Evolutionary conservation across 176 grass and related monocot genomes (phyloP), one percentile per base, ranked within the genome.

Genomic region (Oryza meyeriana): DNA sequence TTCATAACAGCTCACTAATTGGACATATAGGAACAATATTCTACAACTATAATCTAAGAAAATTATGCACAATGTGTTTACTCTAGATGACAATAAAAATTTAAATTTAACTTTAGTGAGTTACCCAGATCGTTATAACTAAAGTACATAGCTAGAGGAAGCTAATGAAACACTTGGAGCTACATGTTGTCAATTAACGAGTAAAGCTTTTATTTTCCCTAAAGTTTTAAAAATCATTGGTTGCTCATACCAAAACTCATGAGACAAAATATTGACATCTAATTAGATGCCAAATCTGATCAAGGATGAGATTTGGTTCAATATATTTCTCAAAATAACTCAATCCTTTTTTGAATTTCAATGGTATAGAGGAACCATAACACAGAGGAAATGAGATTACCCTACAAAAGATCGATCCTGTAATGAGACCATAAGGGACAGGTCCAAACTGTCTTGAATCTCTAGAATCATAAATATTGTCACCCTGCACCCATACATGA

Each of bases 401-500:
- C 84, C 86, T 85, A 35, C 55, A 93, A 81, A 88, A 86, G 12
- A 91, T 61, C 81, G 63, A 95, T 33, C 95, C 95, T n/a, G 85
- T 77, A 67, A 98, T 81, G 24, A 98, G 92, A 22, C 90, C 92
- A 34, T 83, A 87, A 74, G 95, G 95, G 26, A 93, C 76, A 2
- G 95, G 65, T 34, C 95, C 95, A 38, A 95, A 98, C 8, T 88
- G 38, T 73, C 95, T 93, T 5, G 95, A 98, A 84, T 98, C 95
- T 12, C 58, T 84, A 13, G 95, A 98, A 69, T 36, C 57, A 79
- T 93, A 84, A 58, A 84, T 69, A 86, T 98, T 91, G 64, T 98
- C 95, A 5, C 95, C 95, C 79, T 98, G 92, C 67, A 98, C 86
- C 95, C 95, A 98, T 27, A 93, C 73, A 84, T 98, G 92, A 16